A percentile compares a stretch with the other conserved stretches of the same genome.
phyloP scores from a whole-genome alignment of 176 grass and related monocot species.

The Rhynchospora pubera region DNA sequence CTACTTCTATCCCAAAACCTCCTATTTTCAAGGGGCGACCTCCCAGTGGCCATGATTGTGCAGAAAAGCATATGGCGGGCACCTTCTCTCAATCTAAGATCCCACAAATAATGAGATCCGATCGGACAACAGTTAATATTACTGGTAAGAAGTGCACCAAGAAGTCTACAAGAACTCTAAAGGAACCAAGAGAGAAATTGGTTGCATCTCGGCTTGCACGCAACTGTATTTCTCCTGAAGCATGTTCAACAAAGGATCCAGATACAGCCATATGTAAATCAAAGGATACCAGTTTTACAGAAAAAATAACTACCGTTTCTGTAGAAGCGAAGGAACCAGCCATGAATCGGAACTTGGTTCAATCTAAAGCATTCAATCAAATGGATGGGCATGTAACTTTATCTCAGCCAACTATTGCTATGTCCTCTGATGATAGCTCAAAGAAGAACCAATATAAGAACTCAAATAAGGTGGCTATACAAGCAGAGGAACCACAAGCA shows the following conservation, averaged over 20 bases:
- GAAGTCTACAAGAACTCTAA: background rate
- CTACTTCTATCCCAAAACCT: constrained; percentile 28
- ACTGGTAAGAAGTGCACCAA: background rate
- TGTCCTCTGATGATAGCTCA: background rate
- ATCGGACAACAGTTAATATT: background rate
- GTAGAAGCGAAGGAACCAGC: background rate
- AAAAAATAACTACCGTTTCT: background rate
- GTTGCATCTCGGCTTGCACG: background rate
- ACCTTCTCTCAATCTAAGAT: constrained; percentile 29
- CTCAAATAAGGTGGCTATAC: background rate
- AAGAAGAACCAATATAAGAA: background rate
- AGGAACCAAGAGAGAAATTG: background rate
- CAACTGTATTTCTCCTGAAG: background rate
- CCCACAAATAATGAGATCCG: constrained; percentile 24
- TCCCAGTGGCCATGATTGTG: constrained; percentile 22
- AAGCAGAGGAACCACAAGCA: background rate
- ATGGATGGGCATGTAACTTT: background rate
- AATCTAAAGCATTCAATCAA: background rate
- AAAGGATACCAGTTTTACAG: background rate
- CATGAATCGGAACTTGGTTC: constrained; percentile 3
- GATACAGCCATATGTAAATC: background rate
- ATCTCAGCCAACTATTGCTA: background rate
- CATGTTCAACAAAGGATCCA: background rate
- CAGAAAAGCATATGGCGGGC: constrained; percentile 14
- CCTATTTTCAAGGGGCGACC: constrained; percentile 23